Conservation (phyloP, 768 basidiomycete genomes). For the Suillus subalutaceus region DNA sequence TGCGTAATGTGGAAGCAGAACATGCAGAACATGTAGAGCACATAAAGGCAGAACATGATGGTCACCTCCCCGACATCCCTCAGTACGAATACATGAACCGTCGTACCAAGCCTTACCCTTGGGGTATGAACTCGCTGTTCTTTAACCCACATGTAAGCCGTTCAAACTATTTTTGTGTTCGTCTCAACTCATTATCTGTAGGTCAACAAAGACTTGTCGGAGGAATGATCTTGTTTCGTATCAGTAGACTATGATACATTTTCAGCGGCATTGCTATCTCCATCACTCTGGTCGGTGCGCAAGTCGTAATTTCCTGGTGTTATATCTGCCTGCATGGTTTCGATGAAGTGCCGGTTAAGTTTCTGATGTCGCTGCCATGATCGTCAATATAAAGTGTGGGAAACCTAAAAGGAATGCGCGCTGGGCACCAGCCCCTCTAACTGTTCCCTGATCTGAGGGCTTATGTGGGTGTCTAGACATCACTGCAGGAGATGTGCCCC, state of each 20-base stretch:
- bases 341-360: neutral
- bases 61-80: conserved; percentile 69
- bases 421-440: neutral
- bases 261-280: no score
- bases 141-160: conserved; percentile 72
- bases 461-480: neutral
- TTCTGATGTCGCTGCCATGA: neutral
- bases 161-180: neutral
- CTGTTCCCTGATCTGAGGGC: neutral
- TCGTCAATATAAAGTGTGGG: neutral
- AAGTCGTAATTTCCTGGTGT: neutral
- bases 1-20: conserved; percentile 56
- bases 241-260: conserved; percentile 4
- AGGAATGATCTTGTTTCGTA: conserved; percentile 19
- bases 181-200: conserved; percentile 28
- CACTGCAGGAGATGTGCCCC: neutral
- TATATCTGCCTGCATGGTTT: neutral
- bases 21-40: conserved; percentile 75
- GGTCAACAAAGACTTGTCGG: conserved; percentile 67
- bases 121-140: conserved; percentile 84
- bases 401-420: neutral
- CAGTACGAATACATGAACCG: conserved; percentile 79
- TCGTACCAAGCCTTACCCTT: conserved; percentile 79
- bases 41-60: conserved; percentile 71
- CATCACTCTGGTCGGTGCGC: no score